These are phyloP conservation scores for Tolypocladium endophyticum DNA, from an alignment of 2,329 filamentous ascomycete species.

Conservation along the genomic window DNA sequence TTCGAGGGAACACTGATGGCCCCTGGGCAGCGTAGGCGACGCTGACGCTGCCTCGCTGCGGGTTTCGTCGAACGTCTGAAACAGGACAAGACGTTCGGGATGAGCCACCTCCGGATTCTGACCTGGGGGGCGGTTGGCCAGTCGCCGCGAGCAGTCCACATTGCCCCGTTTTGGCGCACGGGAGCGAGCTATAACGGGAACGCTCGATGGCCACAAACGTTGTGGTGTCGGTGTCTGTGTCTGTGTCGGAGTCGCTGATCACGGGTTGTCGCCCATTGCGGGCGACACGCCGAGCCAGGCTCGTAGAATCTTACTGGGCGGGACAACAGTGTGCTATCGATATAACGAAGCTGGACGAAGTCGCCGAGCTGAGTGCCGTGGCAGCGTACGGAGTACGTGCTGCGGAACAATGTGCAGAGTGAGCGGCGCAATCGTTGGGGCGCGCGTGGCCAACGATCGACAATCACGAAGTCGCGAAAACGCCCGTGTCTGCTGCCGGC, in stretches of 20 bases:
- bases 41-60: background rate
- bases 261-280: background rate
- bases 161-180: background rate
- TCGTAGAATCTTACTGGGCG: background rate
- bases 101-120: slow-evolving; percentile 19
- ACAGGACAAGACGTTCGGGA: slow-evolving; percentile 17
- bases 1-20: background rate
- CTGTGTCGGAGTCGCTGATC: background rate
- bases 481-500: background rate
- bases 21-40: background rate
- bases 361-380: background rate
- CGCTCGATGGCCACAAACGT: background rate
- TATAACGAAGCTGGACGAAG: background rate
- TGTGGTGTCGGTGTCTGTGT: background rate
- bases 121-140: background rate
- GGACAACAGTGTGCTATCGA: background rate
- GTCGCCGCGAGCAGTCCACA: background rate
- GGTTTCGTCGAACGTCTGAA: slow-evolving; percentile 14
- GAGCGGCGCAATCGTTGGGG: background rate
- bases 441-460: background rate
- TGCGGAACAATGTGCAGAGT: background rate
- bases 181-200: background rate
- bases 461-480: background rate
- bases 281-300: background rate
- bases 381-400: background rate